Base-by-base conservation (phyloP, 352 stramenopile genomes). In the Phytopythium kandeliae region DNA sequence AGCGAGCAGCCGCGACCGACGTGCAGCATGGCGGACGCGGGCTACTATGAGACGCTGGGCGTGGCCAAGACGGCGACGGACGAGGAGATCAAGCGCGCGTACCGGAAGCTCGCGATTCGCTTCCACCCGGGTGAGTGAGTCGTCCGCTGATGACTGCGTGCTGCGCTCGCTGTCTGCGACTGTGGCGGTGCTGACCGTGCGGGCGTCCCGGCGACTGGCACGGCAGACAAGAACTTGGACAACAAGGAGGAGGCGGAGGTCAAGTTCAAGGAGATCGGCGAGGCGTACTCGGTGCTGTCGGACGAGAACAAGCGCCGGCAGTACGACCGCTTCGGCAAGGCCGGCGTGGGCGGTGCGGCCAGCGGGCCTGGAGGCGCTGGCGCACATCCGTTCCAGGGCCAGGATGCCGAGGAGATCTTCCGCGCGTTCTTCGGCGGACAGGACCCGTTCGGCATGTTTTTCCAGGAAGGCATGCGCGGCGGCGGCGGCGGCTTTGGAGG, bases 241-340 rank as follows among this genome's bases (percentile, higher is more conserved):
- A 82, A 90, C 42, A 87, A 96, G 59, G 85, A 92, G 30, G 73
- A 77, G 26, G 86, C 88, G 7, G 85, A 92, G 49, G 62, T 87
- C 50, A 95, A 95, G 57, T 97, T 97, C 55, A 92, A 92, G 54
- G 69, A 92, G 56, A 92, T 92, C 51, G 80, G 80, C 57, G 80
- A 92, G 78, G 90, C 90, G 22, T 97, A 97, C 58, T 86, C 89
- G 28, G 81, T 97, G 36, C 73, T 97, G 7, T 95, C 85, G 22
- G 91, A 97, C 62, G 73, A 75, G 55, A 71, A 89, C 37, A 96
- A 96, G 69, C 55, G 87, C 26, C 67, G 89, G 46, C 76, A 89
- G 30, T 97, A 97, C 60, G 91, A 97, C 52, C 82, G 91, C 52
- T 97, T 95, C 58, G 90, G 90, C 26, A 92, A 96, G 70, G 76